Evolutionary conservation across 1,139 yeast species (phyloP).

Genomic region (Geotrichum phurueaensis): DNA sequence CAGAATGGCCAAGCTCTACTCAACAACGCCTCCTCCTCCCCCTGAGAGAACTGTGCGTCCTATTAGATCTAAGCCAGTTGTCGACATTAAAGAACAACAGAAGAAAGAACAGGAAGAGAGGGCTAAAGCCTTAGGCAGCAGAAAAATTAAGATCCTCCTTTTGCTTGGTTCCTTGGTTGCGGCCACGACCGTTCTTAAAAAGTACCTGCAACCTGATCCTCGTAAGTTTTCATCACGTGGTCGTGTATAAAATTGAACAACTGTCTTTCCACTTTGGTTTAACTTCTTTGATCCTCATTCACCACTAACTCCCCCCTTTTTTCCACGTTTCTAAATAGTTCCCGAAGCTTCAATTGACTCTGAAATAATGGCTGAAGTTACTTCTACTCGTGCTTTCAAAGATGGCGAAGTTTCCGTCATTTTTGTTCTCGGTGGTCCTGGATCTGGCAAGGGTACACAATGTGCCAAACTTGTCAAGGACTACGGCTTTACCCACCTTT

Average conservation of each 20-base stretch:
- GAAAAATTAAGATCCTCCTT: constrained; percentile 9
- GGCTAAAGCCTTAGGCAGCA: not conserved
- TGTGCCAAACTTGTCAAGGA: constrained; percentile 78
- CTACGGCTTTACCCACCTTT: constrained; percentile 76
- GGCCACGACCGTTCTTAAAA: constrained; percentile 14
- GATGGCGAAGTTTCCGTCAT: constrained; percentile 67
- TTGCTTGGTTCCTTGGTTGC: constrained; percentile 14
- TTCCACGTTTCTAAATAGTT: not conserved
- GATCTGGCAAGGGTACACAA: constrained; percentile 97
- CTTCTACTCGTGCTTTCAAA: constrained; percentile 47
- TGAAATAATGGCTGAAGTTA: constrained; percentile 5
- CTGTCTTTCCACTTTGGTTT: not conserved
- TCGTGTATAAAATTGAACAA: not conserved
- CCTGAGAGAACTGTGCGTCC: constrained; percentile 2
- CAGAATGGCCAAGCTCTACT: not conserved
- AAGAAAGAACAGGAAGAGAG: constrained; percentile 2
- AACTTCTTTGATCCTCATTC: not conserved
- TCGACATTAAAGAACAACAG: not conserved
- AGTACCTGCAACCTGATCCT: constrained; percentile 4
- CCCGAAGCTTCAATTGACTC: constrained; percentile 18
- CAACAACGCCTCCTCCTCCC: not conserved
- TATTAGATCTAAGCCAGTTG: not conserved
- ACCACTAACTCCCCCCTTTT: not conserved
- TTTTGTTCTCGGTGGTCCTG: constrained; percentile 76
- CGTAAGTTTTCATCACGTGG: constrained; percentile 11